These are phyloP conservation scores for Cladosporium sp. DNA, from an alignment of 2,329 filamentous ascomycete species.

Conservation along the genomic window DNA sequence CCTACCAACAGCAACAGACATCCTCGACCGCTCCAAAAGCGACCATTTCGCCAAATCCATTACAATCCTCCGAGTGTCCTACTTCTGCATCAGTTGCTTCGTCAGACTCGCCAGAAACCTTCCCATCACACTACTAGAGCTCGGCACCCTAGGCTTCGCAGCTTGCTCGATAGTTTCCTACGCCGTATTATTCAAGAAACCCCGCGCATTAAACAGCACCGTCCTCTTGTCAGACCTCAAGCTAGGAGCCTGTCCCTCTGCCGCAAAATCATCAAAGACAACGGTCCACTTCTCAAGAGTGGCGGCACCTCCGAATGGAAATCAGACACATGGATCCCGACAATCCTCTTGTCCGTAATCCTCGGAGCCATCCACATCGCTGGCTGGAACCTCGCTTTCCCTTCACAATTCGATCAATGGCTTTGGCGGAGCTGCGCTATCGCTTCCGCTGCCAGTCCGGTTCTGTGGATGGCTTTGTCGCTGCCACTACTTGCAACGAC, in stretches of 20 bases:
- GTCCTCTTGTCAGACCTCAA: neutral
- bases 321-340: neutral
- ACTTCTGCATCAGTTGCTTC: slow-evolving; percentile 19
- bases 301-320: neutral
- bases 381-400: slow-evolving; percentile 23
- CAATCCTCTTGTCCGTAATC: neutral
- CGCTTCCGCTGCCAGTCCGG: slow-evolving; percentile 6
- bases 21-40: slow-evolving; percentile 43
- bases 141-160: slow-evolving; percentile 18
- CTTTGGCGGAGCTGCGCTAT: slow-evolving; percentile 20
- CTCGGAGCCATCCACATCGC: slow-evolving; percentile 21
- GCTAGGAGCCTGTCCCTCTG: neutral
- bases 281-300: neutral
- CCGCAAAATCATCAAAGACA: neutral
- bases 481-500: neutral
- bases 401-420: slow-evolving; percentile 18
- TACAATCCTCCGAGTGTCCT: slow-evolving; percentile 9
- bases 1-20: slow-evolving; percentile 24
- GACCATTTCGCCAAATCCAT: slow-evolving; percentile 37
- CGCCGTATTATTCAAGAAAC: slow-evolving; percentile 14
- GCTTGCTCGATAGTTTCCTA: slow-evolving; percentile 19
- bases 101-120: neutral
- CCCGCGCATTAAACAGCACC: neutral
- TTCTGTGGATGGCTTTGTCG: neutral
- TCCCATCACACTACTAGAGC: slow-evolving; percentile 19